Conservation (phyloP, 495 filamentous ascomycete species). For the Tricharina praecox region DNA sequence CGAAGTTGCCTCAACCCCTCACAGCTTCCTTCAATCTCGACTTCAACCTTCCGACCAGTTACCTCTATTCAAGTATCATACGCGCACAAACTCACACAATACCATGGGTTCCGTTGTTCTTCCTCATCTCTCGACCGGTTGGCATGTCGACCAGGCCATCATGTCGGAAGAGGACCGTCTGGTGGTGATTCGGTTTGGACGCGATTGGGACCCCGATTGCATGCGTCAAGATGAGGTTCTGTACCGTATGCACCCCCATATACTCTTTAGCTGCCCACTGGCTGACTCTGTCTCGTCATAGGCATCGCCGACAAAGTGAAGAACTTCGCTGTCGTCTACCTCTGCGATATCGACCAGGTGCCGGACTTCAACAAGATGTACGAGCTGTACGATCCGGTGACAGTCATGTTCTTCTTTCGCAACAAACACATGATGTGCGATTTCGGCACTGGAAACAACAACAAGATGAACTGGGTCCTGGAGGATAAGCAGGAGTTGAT, state of each 20-base stretch:
- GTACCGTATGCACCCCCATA: constrained; percentile 39
- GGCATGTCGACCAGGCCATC: constrained; percentile 93
- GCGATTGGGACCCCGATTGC: constrained; percentile 60
- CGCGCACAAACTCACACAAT: background rate
- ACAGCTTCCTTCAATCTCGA: too few species aligned
- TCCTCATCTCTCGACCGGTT: constrained; percentile 79
- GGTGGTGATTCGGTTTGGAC: constrained; percentile 87
- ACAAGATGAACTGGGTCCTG: constrained; percentile 91
- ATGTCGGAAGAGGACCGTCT: constrained; percentile 85
- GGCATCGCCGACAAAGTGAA: constrained; percentile 63
- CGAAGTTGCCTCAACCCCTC: too few species aligned
- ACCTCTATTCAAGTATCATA: too few species aligned
- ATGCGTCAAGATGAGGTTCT: constrained; percentile 92
- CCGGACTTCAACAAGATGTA: constrained; percentile 95
- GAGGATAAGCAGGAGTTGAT: constrained; percentile 99
- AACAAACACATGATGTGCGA: constrained; percentile 99
- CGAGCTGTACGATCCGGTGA: constrained; percentile 44
- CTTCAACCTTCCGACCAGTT: background rate
- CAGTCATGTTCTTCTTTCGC: constrained; percentile 77
- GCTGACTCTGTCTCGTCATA: constrained; percentile 2
- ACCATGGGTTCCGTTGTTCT: constrained; percentile 83
- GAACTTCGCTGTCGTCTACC: constrained; percentile 87
- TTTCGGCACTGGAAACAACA: constrained; percentile 97
- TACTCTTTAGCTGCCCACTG: constrained; percentile 9
- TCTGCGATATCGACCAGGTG: constrained; percentile 91